Conservation (phyloP, 306 rosid genomes). For the Parietaria judaica region DNA sequence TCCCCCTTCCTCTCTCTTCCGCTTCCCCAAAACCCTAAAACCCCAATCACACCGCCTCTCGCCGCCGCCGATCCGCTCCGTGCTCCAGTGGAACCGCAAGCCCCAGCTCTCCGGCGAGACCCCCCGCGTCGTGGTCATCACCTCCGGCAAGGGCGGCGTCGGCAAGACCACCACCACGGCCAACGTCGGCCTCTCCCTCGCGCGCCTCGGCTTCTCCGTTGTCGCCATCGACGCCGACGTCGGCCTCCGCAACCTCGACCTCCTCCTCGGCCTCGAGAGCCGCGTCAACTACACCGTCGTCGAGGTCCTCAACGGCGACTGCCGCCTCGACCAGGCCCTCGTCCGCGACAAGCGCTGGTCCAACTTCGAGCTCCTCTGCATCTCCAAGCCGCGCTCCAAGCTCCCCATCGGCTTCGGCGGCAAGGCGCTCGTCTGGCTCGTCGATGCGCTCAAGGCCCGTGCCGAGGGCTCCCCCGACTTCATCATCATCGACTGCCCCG, state of each 20-base stretch:
- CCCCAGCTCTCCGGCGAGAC: conserved; percentile 85
- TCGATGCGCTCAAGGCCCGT: conserved; percentile 74
- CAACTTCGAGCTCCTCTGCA: conserved; percentile 84
- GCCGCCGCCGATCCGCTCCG: conserved; percentile 17
- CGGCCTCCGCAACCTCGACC: conserved; percentile 96
- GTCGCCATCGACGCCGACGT: conserved; percentile 97
- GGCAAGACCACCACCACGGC: conserved; percentile 95
- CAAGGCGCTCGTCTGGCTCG: conserved; percentile 84
- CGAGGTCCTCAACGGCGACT: conserved; percentile 93
- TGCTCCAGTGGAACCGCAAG: conserved; percentile 87
- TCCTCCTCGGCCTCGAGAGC: conserved; percentile 87
- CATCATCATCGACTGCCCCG: conserved; percentile 85
- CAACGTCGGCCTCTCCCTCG: conserved; percentile 87
- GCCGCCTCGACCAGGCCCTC: conserved; percentile 88
- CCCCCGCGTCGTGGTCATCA: conserved; percentile 85
- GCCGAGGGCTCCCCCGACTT: conserved; percentile 65
- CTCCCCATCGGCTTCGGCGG: conserved; percentile 89
- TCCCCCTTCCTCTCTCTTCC: conserved; percentile 22
- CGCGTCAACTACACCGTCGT: conserved; percentile 91
- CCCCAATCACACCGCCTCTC: conserved; percentile 11
- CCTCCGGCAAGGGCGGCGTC: conserved; percentile 93
- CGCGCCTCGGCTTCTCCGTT: conserved; percentile 87
- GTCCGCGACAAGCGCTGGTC: conserved; percentile 97
- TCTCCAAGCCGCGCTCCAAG: conserved; percentile 85
- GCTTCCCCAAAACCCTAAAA: conserved; percentile 28